Percentiles rank a stretch among this genome's conserved stretches.
Evolutionary conservation across 1,284 basidiomycete species (phyloP).

Genomic region (Ustilago crameri): DNA sequence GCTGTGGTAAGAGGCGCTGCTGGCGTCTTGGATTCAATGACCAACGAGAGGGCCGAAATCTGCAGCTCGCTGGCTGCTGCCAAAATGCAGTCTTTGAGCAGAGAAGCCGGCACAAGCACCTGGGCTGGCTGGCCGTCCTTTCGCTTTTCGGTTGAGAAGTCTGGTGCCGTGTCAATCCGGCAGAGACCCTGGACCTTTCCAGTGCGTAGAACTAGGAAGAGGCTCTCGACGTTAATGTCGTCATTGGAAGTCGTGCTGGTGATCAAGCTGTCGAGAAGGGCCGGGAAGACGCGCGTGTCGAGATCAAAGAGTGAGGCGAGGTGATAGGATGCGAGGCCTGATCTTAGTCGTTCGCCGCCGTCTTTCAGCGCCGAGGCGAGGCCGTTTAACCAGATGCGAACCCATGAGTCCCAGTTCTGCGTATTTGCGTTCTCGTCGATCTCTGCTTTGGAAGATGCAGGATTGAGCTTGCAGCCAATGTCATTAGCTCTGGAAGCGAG

Average conservation of each 20-base stretch:
- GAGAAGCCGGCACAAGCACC: constrained; percentile 35
- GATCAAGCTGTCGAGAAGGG: constrained; percentile 33
- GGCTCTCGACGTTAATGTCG: constrained; percentile 37
- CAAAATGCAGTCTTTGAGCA: constrained; percentile 51
- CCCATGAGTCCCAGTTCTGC: constrained; percentile 26
- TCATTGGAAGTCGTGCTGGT: constrained; percentile 3
- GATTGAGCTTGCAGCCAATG: constrained; percentile 18
- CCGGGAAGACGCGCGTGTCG: constrained; percentile 32
- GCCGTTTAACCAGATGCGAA: constrained; percentile 23
- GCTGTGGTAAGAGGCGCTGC: constrained; percentile 32
- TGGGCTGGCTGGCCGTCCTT: constrained; percentile 13
- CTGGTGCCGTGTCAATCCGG: constrained; percentile 23
- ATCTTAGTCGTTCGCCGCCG: constrained; percentile 40
- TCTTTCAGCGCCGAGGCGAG: constrained; percentile 25
- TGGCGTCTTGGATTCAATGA: constrained; percentile 57
- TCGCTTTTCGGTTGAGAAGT: constrained; percentile 28
- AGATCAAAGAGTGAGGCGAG: constrained; percentile 41
- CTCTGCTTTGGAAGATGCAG: constrained; percentile 8
- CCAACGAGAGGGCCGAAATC: constrained; percentile 51
- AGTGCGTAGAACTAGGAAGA: constrained; percentile 38
- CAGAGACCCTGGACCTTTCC: constrained; percentile 42
- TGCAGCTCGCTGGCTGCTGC: constrained; percentile 48
- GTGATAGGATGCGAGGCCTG: constrained; percentile 48
- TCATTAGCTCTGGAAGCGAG: constrained; percentile 29
- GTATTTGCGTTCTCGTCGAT: not conserved